Percentiles rank a stretch among this genome's conserved stretches.
Evolutionary conservation across 345 rosid species (phyloP).

Genomic region (Xanthoceras sorbifolium): DNA sequence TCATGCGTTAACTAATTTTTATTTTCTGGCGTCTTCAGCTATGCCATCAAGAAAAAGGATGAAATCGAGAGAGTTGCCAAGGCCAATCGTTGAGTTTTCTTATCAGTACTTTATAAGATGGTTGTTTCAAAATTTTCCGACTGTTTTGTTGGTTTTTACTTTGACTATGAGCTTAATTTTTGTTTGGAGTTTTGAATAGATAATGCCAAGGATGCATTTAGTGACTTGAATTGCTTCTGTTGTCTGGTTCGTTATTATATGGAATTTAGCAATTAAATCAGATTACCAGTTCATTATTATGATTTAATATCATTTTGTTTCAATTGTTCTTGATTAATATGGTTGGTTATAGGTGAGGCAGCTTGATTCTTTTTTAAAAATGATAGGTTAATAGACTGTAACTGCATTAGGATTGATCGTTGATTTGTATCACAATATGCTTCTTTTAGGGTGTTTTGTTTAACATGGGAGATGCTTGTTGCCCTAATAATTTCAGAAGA

Average conservation of each 20-base stretch:
- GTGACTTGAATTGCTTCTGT: background rate
- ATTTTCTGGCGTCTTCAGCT: slow-evolving; percentile 29
- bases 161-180: background rate
- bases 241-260: background rate
- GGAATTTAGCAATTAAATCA: background rate
- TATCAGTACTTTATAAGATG: background rate
- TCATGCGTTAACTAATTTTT: background rate
- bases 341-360: too few relatives aligned
- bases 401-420: too few relatives aligned
- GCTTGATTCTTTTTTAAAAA: too few relatives aligned
- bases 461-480: too few relatives aligned
- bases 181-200: slow-evolving; percentile 14
- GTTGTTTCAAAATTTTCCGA: background rate
- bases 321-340: background rate
- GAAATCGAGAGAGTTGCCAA: slow-evolving; percentile 98
- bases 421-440: too few relatives aligned
- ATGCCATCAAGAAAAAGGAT: slow-evolving; percentile 97
- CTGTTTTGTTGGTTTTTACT: background rate
- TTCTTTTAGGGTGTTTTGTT: too few relatives aligned
- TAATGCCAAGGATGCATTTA: background rate
- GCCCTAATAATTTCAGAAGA: too few relatives aligned
- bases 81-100: slow-evolving; percentile 74
- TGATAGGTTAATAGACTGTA: too few relatives aligned
- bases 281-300: background rate
- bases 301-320: too few relatives aligned